Percentiles rank a stretch among this genome's conserved stretches.
These are phyloP conservation scores for Entomortierella chlamydospora DNA, from an alignment of 192 early-diverging fungal genomes.

Conservation along the genomic window DNA sequence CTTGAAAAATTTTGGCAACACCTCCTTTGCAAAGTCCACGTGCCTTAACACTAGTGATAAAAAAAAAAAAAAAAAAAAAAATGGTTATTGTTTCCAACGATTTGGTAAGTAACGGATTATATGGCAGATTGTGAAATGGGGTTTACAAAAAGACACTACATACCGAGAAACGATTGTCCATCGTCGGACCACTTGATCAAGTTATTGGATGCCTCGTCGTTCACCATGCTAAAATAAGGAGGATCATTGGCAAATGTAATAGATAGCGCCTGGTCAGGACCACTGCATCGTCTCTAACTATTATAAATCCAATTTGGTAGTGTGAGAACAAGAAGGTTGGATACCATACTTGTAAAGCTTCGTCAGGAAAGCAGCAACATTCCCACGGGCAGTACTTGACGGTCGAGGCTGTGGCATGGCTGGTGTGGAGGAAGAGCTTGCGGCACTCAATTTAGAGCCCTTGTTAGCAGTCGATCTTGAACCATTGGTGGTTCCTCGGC, in stretches of 20 bases:
- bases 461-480: not conserved
- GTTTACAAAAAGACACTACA: not conserved
- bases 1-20: conserved; percentile 90
- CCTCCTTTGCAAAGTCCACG: conserved; percentile 84
- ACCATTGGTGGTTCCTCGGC: not conserved
- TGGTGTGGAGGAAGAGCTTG: not conserved
- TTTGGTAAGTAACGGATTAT: too few species aligned
- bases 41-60: conserved; percentile 64
- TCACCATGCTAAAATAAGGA: conserved; percentile 81
- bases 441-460: too few species aligned
- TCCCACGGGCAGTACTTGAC: conserved; percentile 49
- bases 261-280: too few species aligned
- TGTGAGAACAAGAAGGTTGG: not conserved
- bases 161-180: conserved; percentile 88
- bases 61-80: too few species aligned
- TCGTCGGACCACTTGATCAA: conserved; percentile 91
- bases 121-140: too few species aligned
- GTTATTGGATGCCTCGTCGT: conserved; percentile 83
- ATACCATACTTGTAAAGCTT: conserved; percentile 86
- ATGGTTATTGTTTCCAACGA: too few species aligned
- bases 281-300: too few species aligned
- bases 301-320: not conserved
- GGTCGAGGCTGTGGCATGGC: conserved; percentile 17
- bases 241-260: not conserved
- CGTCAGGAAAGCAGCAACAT: conserved; percentile 92